Percentiles rank a stretch among this genome's conserved stretches.
Evolutionary conservation across 140 eudicot genomes (phyloP).

Genomic region (Bidens hawaiensis): DNA sequence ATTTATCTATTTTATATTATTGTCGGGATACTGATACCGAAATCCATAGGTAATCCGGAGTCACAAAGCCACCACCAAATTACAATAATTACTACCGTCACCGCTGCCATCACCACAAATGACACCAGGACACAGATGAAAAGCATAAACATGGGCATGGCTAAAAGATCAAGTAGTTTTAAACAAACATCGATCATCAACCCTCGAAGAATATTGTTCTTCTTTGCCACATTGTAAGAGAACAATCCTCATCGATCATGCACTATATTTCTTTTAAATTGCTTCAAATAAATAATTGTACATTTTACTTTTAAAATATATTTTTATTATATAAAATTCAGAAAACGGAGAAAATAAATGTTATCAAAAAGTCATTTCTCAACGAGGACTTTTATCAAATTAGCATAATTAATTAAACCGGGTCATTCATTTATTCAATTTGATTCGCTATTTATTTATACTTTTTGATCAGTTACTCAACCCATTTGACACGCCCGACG

Average conservation of each 20-base stretch:
- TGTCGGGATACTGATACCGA: too few species aligned
- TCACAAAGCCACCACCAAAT: slow-evolving; percentile 57
- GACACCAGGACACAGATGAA: slow-evolving; percentile 23
- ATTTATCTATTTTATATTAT: too few species aligned
- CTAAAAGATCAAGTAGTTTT: slow-evolving; percentile 48
- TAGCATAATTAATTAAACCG: neutral
- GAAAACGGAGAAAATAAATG: neutral
- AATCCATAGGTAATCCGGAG: slow-evolving; percentile 31
- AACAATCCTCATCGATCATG: neutral
- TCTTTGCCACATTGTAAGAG: slow-evolving; percentile 91
- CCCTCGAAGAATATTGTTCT: slow-evolving; percentile 65
- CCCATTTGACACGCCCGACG: neutral
- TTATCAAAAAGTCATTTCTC: neutral
- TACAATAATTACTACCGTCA: slow-evolving; percentile 37
- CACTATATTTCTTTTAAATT: neutral
- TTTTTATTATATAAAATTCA: neutral
- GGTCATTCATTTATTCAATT: too few species aligned
- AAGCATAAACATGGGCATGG: slow-evolving; percentile 24
- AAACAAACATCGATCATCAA: slow-evolving; percentile 33
- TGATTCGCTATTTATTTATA: too few species aligned
- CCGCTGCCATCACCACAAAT: slow-evolving; percentile 4
- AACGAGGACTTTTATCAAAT: too few species aligned
- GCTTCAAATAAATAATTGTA: neutral
- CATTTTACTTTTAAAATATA: neutral
- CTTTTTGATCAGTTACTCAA: neutral